Evolutionary conservation across 1,284 basidiomycete genomes (phyloP).

Genomic region (Trametes hirsuta): DNA sequence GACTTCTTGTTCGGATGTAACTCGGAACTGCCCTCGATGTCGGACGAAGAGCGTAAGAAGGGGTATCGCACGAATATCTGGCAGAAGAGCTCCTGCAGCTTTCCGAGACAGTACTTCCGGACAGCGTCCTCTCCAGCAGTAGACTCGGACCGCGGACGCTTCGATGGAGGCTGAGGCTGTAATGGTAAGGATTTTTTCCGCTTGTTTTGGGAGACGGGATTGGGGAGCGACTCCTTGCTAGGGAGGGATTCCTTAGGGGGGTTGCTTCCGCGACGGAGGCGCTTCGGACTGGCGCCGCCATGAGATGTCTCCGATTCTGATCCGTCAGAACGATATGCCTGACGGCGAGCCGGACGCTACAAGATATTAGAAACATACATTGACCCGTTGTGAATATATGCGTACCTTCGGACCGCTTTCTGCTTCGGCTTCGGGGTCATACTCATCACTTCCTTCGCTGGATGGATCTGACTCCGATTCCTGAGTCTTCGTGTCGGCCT

Average conservation of each 20-base stretch:
- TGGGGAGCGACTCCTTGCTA: constrained; percentile 29
- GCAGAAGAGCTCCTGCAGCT: constrained; percentile 68
- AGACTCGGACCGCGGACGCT: constrained; percentile 45
- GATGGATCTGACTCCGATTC: constrained; percentile 47
- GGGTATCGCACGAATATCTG: constrained; percentile 73
- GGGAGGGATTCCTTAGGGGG: constrained; percentile 15
- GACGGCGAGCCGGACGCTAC: constrained; percentile 24
- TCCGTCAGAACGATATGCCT: constrained; percentile 48
- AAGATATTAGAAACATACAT: not conserved
- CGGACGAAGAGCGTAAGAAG: constrained; percentile 38
- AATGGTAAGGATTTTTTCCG: constrained; percentile 45
- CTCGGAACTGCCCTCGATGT: constrained; percentile 21
- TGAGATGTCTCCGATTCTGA: constrained; percentile 36
- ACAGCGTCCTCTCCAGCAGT: constrained; percentile 64
- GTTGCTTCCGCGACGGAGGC: constrained; percentile 22
- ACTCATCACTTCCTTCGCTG: constrained; percentile 65
- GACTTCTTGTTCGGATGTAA: constrained; percentile 29
- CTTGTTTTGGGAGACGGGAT: constrained; percentile 36
- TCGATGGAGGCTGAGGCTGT: constrained; percentile 33
- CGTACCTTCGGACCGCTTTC: constrained; percentile 49
- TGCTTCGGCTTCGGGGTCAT: constrained; percentile 59
- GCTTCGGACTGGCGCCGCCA: constrained; percentile 25
- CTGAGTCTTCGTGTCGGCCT: constrained; percentile 12
- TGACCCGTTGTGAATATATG: not conserved
- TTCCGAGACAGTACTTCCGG: constrained; percentile 75